Percentiles rank a stretch among this genome's conserved stretches.
phyloP scores from a whole-genome alignment of 495 filamentous ascomycete species.

The Neurospora sp. region DNA sequence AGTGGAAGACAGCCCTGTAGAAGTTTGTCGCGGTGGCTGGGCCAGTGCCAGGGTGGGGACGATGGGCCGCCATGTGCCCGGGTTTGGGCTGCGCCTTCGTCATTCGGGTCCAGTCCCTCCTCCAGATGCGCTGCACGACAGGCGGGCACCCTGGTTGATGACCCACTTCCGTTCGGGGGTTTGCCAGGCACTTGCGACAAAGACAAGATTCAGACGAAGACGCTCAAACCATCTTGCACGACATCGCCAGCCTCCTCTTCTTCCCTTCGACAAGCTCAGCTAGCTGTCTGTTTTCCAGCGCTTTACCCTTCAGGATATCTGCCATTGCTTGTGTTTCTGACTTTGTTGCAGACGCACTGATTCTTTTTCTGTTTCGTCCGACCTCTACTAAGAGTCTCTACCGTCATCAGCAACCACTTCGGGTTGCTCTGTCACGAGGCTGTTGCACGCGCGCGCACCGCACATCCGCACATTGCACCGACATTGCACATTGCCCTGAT shows the following conservation, averaged over 20 bases:
- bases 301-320: background rate
- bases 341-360: background rate
- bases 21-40: background rate
- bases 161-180: background rate
- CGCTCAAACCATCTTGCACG: background rate
- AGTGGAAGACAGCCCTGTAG: background rate
- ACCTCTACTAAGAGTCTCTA: background rate
- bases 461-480: background rate
- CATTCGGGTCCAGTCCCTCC: background rate
- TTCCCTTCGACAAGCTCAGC: background rate
- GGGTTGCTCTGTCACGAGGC: background rate
- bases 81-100: background rate
- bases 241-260: background rate
- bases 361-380: background rate
- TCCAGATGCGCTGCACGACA: background rate
- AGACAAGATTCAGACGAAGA: background rate
- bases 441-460: background rate
- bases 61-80: background rate
- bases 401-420: background rate
- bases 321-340: background rate
- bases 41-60: background rate
- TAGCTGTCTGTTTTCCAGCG: background rate
- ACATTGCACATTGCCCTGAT: background rate
- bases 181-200: background rate
- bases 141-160: background rate